phyloP scores from a whole-genome alignment of 129 eudicot genomes.

The Centella asiatica region DNA sequence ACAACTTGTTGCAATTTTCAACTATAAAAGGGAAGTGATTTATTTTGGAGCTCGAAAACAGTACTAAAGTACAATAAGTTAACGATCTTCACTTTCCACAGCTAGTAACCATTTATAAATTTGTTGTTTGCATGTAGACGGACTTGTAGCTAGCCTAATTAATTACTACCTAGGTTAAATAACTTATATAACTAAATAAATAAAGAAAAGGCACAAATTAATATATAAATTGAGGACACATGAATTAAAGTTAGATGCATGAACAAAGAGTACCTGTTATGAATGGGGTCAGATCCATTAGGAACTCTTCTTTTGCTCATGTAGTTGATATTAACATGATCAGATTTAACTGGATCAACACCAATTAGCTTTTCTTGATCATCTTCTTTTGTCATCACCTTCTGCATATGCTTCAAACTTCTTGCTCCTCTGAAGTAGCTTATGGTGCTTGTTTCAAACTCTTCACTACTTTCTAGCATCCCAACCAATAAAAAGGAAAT shows the following conservation, averaged over 20 bases:
- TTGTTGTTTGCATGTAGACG: too few species aligned
- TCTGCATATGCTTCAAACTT: constrained; percentile 9
- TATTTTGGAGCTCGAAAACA: too few species aligned
- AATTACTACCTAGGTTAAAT: too few species aligned
- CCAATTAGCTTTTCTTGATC: too few species aligned
- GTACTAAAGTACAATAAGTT: too few species aligned
- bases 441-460: constrained; percentile 9
- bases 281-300: constrained; percentile 12
- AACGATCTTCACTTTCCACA: too few species aligned
- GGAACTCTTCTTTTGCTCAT: constrained; percentile 16
- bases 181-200: neutral
- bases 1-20: too few species aligned
- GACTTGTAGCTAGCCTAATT: too few species aligned
- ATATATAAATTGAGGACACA: neutral
- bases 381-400: constrained; percentile 9
- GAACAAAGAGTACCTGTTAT: constrained; percentile 1
- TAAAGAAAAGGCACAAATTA: neutral
- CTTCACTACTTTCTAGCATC: constrained; percentile 14
- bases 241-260: neutral
- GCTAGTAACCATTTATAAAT: too few species aligned
- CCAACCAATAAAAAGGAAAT: constrained; percentile 27
- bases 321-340: neutral
- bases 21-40: too few species aligned
- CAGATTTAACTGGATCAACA: neutral
- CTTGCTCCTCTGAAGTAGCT: neutral